Percentiles rank a stretch among this genome's conserved stretches.
phyloP scores from a whole-genome alignment of 441 rosid genomes.

The Biscutella laevigata region DNA sequence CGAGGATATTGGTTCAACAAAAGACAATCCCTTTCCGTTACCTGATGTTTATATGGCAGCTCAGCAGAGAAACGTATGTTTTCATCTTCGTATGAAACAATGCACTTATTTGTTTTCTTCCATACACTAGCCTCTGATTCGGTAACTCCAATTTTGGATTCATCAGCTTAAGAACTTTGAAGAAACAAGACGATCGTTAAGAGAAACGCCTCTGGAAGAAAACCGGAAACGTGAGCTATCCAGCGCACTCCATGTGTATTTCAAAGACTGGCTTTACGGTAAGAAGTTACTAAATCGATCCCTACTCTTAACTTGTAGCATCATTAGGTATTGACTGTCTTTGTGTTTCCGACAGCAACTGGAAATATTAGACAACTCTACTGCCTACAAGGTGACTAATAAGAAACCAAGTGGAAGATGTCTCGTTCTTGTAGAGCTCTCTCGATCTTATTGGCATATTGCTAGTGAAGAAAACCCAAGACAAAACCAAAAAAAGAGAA shows the following conservation, averaged over 20 bases:
- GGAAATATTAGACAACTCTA: constrained; percentile 96
- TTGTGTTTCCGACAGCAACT: constrained; percentile 49
- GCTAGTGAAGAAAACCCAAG: constrained; percentile 19
- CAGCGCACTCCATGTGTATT: constrained; percentile 74
- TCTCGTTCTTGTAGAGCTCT: constrained; percentile 23
- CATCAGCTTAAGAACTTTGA: constrained; percentile 65
- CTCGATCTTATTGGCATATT: constrained; percentile 20
- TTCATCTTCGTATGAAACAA: neutral
- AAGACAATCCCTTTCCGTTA: constrained; percentile 77
- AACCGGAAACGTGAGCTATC: constrained; percentile 77
- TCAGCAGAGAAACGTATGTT: constrained; percentile 74
- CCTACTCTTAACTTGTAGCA: neutral
- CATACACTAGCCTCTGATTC: neutral
- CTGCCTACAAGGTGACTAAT: constrained; percentile 83
- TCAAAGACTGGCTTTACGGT: constrained; percentile 99
- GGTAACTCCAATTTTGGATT: constrained; percentile 1
- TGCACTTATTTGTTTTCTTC: neutral
- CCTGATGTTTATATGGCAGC: constrained; percentile 64
- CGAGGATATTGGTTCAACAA: constrained; percentile 60
- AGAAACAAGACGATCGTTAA: constrained; percentile 66
- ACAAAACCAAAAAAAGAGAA: neutral
- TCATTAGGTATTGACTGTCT: neutral
- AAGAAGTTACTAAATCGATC: constrained; percentile 14
- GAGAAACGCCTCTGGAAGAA: constrained; percentile 74
- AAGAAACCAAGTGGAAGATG: constrained; percentile 7